phyloP scores from a whole-genome alignment of 129 eudicot species.

The Centaurea solstitialis region DNA sequence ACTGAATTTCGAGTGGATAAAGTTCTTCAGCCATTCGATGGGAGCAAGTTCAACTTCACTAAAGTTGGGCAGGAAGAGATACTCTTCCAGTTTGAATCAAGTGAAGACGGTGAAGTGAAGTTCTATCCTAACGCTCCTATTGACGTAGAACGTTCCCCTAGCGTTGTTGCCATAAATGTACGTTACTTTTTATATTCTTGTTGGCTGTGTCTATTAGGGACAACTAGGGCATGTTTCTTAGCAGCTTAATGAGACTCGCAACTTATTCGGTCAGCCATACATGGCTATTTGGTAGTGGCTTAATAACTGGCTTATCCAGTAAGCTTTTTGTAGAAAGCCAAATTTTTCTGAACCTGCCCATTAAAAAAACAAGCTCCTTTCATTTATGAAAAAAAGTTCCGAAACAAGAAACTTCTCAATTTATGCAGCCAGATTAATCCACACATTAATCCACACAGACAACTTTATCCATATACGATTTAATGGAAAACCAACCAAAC shows the following conservation, averaged over 20 bases:
- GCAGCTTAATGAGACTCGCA: not conserved
- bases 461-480: no score
- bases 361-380: not conserved
- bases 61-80: constrained; percentile 99
- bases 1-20: constrained; percentile 98
- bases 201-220: not conserved
- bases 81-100: constrained; percentile 91
- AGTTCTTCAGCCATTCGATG: constrained; percentile 96
- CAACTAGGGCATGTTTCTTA: not conserved
- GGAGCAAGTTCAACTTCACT: constrained; percentile 90
- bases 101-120: constrained; percentile 70
- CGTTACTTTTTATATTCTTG: constrained; percentile 14
- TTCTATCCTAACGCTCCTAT: constrained; percentile 83
- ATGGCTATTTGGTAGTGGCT: not conserved
- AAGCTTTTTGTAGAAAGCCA: not conserved
- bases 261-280: not conserved
- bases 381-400: not conserved
- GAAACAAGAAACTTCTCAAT: not conserved
- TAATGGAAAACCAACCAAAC: not conserved
- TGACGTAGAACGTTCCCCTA: constrained; percentile 69
- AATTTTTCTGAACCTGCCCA: not conserved
- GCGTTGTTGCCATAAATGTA: constrained; percentile 98
- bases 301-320: not conserved
- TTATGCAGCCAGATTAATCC: not conserved
- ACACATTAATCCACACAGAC: not conserved